A percentile compares a stretch with the other conserved stretches of the same genome.
These are phyloP conservation scores for Xerocomellus chrysenteron DNA, from an alignment of 768 basidiomycete species.

Conservation along the genomic window DNA sequence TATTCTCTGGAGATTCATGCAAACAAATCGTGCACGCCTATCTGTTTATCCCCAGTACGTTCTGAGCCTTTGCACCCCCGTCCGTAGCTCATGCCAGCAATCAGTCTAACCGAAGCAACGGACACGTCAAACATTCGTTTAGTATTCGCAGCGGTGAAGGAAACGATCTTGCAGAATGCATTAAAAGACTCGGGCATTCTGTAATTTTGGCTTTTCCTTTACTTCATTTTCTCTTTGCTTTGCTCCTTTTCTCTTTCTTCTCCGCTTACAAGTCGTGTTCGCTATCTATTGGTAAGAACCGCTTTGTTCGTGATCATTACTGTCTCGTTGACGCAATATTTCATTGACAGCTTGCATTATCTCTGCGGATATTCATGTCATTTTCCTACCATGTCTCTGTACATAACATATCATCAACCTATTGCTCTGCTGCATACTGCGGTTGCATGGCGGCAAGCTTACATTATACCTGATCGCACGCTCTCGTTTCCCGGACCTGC, in stretches of 20 bases:
- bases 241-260: background rate
- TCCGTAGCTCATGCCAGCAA: background rate
- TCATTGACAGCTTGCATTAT: slow-evolving; percentile 25
- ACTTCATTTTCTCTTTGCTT: background rate
- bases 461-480: background rate
- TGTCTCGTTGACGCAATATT: background rate
- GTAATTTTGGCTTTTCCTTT: slow-evolving; percentile 26
- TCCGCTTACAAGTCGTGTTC: slow-evolving; percentile 11
- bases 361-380: slow-evolving; percentile 31
- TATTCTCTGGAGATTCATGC: slow-evolving; percentile 93
- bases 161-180: slow-evolving; percentile 91
- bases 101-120: slow-evolving; percentile 81
- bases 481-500: background rate
- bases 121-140: slow-evolving; percentile 82
- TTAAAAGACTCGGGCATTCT: slow-evolving; percentile 84
- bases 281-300: slow-evolving; percentile 29
- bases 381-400: slow-evolving; percentile 22
- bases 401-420: slow-evolving; percentile 31
- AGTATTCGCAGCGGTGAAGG: slow-evolving; percentile 87
- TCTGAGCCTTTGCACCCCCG: background rate
- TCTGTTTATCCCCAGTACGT: slow-evolving; percentile 91
- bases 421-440: slow-evolving; percentile 10
- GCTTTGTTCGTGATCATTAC: background rate
- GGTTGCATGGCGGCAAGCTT: background rate
- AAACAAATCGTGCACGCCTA: slow-evolving; percentile 78